Conservation (phyloP, 495 filamentous ascomycete genomes). For the Hypoxylon trugodes region DNA sequence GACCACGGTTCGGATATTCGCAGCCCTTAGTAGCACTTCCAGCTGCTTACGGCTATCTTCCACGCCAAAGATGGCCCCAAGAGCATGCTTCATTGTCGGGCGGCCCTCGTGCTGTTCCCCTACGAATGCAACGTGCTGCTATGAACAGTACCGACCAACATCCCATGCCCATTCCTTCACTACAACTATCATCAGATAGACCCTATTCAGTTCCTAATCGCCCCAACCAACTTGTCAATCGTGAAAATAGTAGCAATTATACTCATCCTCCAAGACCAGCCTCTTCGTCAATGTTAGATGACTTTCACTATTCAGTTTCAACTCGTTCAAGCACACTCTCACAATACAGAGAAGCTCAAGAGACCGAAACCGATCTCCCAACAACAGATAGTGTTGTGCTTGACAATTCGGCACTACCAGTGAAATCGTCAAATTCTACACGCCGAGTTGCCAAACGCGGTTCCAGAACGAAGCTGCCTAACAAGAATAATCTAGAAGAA, state of each 20-base stretch:
- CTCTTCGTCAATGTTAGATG: slow-evolving; percentile 13
- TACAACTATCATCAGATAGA: slow-evolving; percentile 4
- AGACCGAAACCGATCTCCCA: neutral
- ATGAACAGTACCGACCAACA: slow-evolving; percentile 2
- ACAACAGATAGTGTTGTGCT: neutral
- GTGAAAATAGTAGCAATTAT: neutral
- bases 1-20: slow-evolving; percentile 2
- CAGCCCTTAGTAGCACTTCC: slow-evolving; percentile 1
- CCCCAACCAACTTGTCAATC: neutral
- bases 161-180: slow-evolving; percentile 16
- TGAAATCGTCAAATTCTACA: neutral
- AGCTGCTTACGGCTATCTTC: slow-evolving; percentile 22
- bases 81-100: slow-evolving; percentile 3
- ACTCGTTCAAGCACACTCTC: neutral
- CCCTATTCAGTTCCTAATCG: slow-evolving; percentile 30
- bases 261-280: slow-evolving; percentile 18
- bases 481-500: neutral
- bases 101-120: slow-evolving; percentile 22
- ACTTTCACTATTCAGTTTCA: slow-evolving; percentile 3
- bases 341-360: neutral
- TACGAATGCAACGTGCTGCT: slow-evolving; percentile 20
- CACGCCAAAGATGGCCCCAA: slow-evolving; percentile 6
- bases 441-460: slow-evolving; percentile 28
- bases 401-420: neutral
- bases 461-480: neutral